phyloP scores from a whole-genome alignment of 805 yeast species.

The Ogataea chonburiensis region DNA sequence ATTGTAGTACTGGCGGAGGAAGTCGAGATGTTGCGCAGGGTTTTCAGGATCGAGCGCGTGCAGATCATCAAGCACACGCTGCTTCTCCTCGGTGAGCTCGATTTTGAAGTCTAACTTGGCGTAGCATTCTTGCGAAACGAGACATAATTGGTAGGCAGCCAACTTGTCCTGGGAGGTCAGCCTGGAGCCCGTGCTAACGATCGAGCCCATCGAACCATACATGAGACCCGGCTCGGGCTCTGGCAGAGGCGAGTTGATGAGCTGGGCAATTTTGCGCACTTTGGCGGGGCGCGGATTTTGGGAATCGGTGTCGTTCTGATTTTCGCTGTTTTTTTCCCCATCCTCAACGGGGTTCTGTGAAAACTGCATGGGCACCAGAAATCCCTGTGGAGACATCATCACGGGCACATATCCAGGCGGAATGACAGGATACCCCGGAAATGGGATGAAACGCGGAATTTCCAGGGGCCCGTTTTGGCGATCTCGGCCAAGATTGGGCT shows the following conservation, averaged over 20 bases:
- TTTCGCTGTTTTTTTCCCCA: slow-evolving; percentile 5
- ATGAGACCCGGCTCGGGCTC: slow-evolving; percentile 7
- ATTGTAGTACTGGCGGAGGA: slow-evolving; percentile 9
- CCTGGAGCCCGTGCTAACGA: not conserved
- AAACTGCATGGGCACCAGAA: slow-evolving; percentile 29
- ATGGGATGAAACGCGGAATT: slow-evolving; percentile 22
- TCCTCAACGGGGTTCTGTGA: slow-evolving; percentile 18
- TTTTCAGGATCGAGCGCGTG: slow-evolving; percentile 1
- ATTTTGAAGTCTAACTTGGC: not conserved
- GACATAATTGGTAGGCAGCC: slow-evolving; percentile 15
- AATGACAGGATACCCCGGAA: slow-evolving; percentile 27
- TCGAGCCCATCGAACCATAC: not conserved
- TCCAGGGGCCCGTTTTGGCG: slow-evolving; percentile 11
- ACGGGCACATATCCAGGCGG: slow-evolving; percentile 32
- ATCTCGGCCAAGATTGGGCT: slow-evolving; percentile 11
- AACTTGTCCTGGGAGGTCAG: slow-evolving; percentile 12
- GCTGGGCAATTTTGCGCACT: slow-evolving; percentile 15
- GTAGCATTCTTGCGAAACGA: slow-evolving; percentile 10
- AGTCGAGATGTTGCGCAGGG: slow-evolving; percentile 8
- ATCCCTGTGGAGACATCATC: slow-evolving; percentile 33
- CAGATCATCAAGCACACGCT: slow-evolving; percentile 2
- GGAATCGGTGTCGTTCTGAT: not conserved
- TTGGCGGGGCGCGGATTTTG: slow-evolving; percentile 8
- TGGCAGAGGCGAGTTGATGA: slow-evolving; percentile 18
- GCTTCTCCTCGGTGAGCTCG: not conserved